Evolutionary conservation across 495 filamentous ascomycete genomes (phyloP).

Genomic region (Penicillium lagena): DNA sequence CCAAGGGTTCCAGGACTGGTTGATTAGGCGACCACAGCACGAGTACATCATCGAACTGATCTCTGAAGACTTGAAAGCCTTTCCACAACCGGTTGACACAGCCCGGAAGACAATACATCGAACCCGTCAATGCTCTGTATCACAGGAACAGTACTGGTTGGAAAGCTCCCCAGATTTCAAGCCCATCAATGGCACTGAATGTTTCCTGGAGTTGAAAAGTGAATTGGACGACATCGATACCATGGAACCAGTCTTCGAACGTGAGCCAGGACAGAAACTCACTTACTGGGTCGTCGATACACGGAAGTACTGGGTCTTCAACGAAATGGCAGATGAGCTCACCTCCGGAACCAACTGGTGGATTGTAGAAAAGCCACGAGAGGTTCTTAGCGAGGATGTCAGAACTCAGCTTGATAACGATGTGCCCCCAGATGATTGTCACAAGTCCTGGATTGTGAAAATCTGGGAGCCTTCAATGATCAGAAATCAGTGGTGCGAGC

Average conservation of each 20-base stretch:
- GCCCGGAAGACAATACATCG: background rate
- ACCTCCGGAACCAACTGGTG: background rate
- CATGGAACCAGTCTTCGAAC: background rate
- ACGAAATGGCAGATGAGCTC: background rate
- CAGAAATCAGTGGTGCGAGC: background rate
- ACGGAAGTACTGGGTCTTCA: slow-evolving; percentile 4
- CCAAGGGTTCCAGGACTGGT: background rate
- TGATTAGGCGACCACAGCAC: background rate
- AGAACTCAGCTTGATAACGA: background rate
- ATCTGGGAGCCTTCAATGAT: background rate
- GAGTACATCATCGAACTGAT: too few relatives aligned
- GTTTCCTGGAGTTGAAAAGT: background rate
- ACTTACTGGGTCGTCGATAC: slow-evolving; percentile 5
- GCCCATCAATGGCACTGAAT: slow-evolving; percentile 2
- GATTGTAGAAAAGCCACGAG: slow-evolving; percentile 7
- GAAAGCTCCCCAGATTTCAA: background rate
- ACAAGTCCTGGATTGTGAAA: slow-evolving; percentile 6
- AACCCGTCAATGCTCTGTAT: slow-evolving; percentile 1
- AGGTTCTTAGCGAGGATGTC: slow-evolving; percentile 3
- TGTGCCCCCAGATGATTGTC: background rate
- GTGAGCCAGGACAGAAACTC: too few relatives aligned
- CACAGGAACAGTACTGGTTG: background rate
- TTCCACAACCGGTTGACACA: background rate
- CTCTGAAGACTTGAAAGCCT: background rate
- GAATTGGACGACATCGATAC: background rate